Evolutionary conservation across 73 alveolate species (phyloP).

Genomic region (Diophrys sp.): DNA sequence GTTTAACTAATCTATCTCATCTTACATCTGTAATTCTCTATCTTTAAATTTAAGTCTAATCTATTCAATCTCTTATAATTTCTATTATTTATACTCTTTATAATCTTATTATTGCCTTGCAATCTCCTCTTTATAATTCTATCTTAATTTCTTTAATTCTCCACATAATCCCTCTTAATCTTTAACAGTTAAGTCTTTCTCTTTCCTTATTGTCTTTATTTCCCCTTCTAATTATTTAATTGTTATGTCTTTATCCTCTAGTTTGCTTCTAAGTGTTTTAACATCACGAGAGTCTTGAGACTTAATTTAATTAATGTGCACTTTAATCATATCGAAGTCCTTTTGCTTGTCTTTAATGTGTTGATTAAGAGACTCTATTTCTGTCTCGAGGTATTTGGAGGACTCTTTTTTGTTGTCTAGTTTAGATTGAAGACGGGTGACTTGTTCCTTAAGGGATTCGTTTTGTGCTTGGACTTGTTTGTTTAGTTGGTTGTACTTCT

Average conservation of each 20-base stretch:
- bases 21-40: not conserved
- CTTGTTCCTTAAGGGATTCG: no score
- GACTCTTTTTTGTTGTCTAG: not conserved
- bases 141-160: constrained; percentile 12
- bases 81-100: constrained; percentile 12
- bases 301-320: constrained; percentile 1
- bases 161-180: constrained; percentile 3
- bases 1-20: not conserved
- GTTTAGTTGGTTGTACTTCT: no score
- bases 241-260: constrained; percentile 29
- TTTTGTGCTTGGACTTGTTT: no score
- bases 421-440: no score
- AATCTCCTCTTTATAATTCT: constrained; percentile 15
- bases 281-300: not conserved
- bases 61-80: constrained; percentile 5
- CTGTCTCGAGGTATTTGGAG: not conserved
- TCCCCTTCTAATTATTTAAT: constrained; percentile 3
- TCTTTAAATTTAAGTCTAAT: constrained; percentile 4
- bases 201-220: constrained; percentile 14
- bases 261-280: constrained; percentile 7
- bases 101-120: constrained; percentile 6
- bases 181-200: constrained; percentile 11
- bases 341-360: not conserved
- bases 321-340: not conserved
- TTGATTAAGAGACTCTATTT: not conserved